Evolutionary conservation across 202 grass and related monocot species (phyloP).

Genomic region (Panicum hallii): DNA sequence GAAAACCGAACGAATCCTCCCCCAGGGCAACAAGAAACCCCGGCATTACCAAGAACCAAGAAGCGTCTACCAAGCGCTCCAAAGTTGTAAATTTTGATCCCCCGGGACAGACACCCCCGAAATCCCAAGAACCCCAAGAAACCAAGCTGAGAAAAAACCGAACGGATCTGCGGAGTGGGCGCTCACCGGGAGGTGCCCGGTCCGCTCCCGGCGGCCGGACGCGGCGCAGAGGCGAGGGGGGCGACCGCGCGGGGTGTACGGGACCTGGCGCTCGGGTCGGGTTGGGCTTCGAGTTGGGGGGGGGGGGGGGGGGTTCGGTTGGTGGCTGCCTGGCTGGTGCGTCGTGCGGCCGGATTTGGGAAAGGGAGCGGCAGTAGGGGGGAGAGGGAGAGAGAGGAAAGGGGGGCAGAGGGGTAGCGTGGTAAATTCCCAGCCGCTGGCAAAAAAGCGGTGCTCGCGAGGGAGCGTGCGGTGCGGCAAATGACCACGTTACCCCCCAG

Average conservation of each 20-base stretch:
- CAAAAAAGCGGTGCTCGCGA: constrained; percentile 50
- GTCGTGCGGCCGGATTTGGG: constrained; percentile 62
- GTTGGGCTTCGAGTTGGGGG: constrained; percentile 22
- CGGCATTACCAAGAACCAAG: constrained; percentile 38
- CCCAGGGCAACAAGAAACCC: neutral
- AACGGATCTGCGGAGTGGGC: constrained; percentile 46
- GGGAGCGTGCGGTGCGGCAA: constrained; percentile 49
- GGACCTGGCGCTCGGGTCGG: constrained; percentile 18
- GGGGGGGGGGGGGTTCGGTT: constrained; percentile 29
- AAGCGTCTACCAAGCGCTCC: neutral
- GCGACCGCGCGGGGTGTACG: neutral
- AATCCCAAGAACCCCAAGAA: constrained; percentile 42
- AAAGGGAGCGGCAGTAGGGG: constrained; percentile 2
- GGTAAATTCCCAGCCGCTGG: constrained; percentile 36
- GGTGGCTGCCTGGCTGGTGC: constrained; percentile 55
- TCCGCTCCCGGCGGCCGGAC: constrained; percentile 29
- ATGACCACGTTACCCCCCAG: constrained; percentile 43
- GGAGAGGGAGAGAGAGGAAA: neutral
- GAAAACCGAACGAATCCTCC: constrained; percentile 22
- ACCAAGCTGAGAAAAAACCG: neutral
- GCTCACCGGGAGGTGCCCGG: constrained; percentile 46
- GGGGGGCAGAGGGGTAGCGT: constrained; percentile 21
- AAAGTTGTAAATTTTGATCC: constrained; percentile 21
- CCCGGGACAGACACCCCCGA: constrained; percentile 18
- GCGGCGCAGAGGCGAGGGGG: constrained; percentile 33